phyloP scores from a whole-genome alignment of 2,329 filamentous ascomycete genomes.

The Stemphylium beticola region DNA sequence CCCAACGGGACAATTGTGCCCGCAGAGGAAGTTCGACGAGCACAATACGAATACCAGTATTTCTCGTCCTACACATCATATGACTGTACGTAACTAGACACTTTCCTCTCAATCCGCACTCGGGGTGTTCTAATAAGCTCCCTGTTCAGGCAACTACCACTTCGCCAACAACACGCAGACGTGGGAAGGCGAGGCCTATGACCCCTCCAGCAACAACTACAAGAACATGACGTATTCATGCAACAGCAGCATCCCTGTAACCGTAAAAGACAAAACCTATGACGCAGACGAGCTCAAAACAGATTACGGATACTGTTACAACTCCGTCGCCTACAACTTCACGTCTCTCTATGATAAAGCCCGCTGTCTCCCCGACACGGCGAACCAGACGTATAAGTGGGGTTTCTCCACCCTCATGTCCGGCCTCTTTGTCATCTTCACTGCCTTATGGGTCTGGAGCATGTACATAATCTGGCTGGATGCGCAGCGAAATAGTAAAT shows the following conservation, averaged over 20 bases:
- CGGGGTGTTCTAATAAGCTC: background rate
- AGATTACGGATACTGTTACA: constrained; percentile 24
- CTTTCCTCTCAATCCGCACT: background rate
- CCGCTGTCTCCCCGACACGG: constrained; percentile 39
- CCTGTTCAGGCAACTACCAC: constrained; percentile 9
- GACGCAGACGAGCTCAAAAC: constrained; percentile 17
- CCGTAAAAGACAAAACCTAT: constrained; percentile 21
- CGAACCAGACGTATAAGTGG: constrained; percentile 41
- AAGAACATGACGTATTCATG: constrained; percentile 7
- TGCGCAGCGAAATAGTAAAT: constrained; percentile 32
- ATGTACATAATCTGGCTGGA: constrained; percentile 49
- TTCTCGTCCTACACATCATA: no score
- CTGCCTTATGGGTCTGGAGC: constrained; percentile 38
- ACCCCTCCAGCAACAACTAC: background rate
- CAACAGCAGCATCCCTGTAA: constrained; percentile 19
- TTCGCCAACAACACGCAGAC: constrained; percentile 18
- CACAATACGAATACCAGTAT: no score
- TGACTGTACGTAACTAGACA: background rate
- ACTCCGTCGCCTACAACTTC: constrained; percentile 20
- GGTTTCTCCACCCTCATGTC: constrained; percentile 47
- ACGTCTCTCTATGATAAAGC: constrained; percentile 11
- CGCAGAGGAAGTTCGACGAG: background rate
- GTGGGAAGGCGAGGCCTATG: background rate
- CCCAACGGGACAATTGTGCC: constrained; percentile 28
- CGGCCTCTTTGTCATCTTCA: constrained; percentile 38